These are phyloP conservation scores for Talaromyces sp. DNA, from an alignment of 2,329 filamentous ascomycete genomes.

Conservation along the genomic window DNA sequence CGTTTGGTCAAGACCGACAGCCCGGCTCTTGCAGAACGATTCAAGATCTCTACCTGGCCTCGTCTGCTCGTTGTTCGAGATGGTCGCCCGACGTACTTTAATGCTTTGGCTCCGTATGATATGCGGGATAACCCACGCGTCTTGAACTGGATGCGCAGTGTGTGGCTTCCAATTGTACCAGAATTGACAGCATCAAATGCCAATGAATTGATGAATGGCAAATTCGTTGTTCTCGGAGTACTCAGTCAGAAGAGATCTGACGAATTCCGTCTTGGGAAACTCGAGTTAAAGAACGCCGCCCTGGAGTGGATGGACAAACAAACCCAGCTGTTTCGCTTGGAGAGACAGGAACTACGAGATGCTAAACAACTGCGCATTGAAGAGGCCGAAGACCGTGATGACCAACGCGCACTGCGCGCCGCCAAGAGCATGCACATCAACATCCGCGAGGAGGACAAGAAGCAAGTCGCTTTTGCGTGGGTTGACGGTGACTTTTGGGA, in stretches of 20 bases:
- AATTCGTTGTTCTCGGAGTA: conserved; percentile 88
- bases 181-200: conserved; percentile 90
- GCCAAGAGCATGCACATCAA: conserved; percentile 90
- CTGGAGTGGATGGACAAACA: conserved; percentile 98
- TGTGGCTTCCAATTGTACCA: conserved; percentile 93
- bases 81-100: conserved; percentile 85
- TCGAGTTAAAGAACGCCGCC: conserved; percentile 92
- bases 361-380: conserved; percentile 93
- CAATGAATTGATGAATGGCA: conserved; percentile 89
- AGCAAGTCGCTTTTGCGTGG: conserved; percentile 93
- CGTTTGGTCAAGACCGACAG: conserved; percentile 90
- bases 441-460: conserved; percentile 80
- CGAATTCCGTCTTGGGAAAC: conserved; percentile 70
- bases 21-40: conserved; percentile 66
- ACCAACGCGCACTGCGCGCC: conserved; percentile 76
- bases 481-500: conserved; percentile 97
- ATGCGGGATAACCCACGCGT: conserved; percentile 84
- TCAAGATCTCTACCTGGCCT: conserved; percentile 97
- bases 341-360: conserved; percentile 87
- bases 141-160: conserved; percentile 87
- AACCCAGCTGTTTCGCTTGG: conserved; percentile 82
- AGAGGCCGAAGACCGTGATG: conserved; percentile 88
- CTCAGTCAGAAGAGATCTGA: conserved; percentile 74
- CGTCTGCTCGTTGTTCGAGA: conserved; percentile 83
- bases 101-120: conserved; percentile 76